Evolutionary conservation across 2,329 filamentous ascomycete genomes (phyloP).

Genomic region (Salinomyces thailandicus): DNA sequence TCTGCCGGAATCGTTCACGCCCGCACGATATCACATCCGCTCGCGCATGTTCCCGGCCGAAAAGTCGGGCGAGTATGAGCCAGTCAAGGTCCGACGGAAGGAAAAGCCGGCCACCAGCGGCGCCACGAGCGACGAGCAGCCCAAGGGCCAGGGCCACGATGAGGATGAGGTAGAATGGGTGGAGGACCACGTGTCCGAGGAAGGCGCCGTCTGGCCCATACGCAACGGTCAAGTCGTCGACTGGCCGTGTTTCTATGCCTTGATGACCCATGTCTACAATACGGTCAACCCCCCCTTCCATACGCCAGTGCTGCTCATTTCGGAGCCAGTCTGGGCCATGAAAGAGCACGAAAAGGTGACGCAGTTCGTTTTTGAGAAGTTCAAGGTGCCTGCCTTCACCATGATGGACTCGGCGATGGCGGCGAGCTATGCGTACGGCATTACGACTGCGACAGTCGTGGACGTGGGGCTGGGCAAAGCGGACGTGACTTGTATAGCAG

Average conservation of each 20-base stretch:
- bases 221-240: constrained; percentile 71
- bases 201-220: constrained; percentile 85
- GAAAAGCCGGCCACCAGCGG: constrained; percentile 15
- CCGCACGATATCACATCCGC: constrained; percentile 72
- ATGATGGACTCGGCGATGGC: constrained; percentile 83
- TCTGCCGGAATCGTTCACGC: constrained; percentile 80
- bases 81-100: constrained; percentile 60
- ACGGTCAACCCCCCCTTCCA: constrained; percentile 84
- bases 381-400: constrained; percentile 84
- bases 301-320: constrained; percentile 83
- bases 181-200: constrained; percentile 76
- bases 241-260: constrained; percentile 87
- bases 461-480: constrained; percentile 90
- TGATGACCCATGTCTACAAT: constrained; percentile 85
- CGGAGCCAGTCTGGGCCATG: constrained; percentile 81
- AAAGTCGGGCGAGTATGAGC: constrained; percentile 69
- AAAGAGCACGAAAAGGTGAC: constrained; percentile 79
- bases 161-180: constrained; percentile 61
- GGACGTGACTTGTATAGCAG: constrained; percentile 80
- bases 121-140: constrained; percentile 19
- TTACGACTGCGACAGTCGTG: constrained; percentile 71
- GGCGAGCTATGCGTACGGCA: constrained; percentile 69
- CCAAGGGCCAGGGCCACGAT: constrained; percentile 41
- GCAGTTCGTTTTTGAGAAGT: constrained; percentile 94
- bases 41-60: constrained; percentile 85